phyloP scores from a whole-genome alignment of 2,329 filamentous ascomycete species.

The Paecilomyces fulvus region DNA sequence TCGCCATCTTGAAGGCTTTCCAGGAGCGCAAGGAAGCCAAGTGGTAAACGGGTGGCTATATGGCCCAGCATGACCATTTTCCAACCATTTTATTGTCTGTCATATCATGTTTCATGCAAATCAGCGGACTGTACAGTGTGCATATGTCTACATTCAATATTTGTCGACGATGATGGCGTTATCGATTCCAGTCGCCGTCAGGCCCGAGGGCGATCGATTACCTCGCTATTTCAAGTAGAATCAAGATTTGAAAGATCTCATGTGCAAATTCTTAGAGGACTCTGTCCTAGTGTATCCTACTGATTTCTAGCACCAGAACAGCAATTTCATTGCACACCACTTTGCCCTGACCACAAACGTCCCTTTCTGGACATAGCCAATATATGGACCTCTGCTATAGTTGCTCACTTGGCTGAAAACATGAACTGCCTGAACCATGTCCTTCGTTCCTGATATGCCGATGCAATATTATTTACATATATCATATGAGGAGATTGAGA shows the following conservation, averaged over 20 bases:
- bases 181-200: conserved; percentile 5
- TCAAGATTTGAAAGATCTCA: background rate
- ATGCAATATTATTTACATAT: no score
- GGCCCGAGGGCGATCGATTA: background rate
- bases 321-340: no score
- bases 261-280: background rate
- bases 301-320: no score
- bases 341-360: no score
- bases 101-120: background rate
- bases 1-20: conserved; percentile 65
- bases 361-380: no score
- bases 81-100: background rate
- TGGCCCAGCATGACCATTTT: background rate
- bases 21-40: conserved; percentile 46
- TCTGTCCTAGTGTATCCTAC: no score
- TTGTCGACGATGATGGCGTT: background rate
- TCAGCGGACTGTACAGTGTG: background rate
- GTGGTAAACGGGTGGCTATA: conserved; percentile 21
- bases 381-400: no score
- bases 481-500: no score
- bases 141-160: background rate
- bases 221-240: background rate
- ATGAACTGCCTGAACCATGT: no score
- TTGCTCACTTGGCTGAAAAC: no score
- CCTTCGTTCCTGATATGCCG: no score